These are phyloP conservation scores for Globisporangium yorkense DNA, from an alignment of 352 stramenopile genomes.

Conservation along the genomic window DNA sequence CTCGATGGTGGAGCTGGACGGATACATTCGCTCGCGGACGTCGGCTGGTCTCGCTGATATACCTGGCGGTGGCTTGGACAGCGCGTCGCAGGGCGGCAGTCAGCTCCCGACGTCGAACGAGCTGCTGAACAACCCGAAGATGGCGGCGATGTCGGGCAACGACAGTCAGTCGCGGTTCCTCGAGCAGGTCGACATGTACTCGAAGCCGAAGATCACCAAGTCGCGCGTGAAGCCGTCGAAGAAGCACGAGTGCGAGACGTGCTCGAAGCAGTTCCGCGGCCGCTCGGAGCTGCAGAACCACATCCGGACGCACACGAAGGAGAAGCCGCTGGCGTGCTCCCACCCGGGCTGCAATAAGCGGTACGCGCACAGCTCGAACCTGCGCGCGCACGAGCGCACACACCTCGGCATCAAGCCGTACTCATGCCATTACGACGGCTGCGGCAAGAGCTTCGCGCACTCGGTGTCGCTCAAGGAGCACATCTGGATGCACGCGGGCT, in stretches of 20 bases:
- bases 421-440: slow-evolving; percentile 87
- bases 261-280: slow-evolving; percentile 79
- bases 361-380: slow-evolving; percentile 88
- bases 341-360: slow-evolving; percentile 83
- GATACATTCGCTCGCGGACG: slow-evolving; percentile 74
- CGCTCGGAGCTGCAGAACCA: slow-evolving; percentile 85
- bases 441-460: slow-evolving; percentile 87
- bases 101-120: slow-evolving; percentile 6
- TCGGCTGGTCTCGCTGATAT: slow-evolving; percentile 25
- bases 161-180: slow-evolving; percentile 84
- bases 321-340: slow-evolving; percentile 87
- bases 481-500: slow-evolving; percentile 88
- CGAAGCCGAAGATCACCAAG: slow-evolving; percentile 83
- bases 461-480: slow-evolving; percentile 90
- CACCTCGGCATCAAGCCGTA: slow-evolving; percentile 89
- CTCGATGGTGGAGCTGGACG: slow-evolving; percentile 79
- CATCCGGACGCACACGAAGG: slow-evolving; percentile 86
- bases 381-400: slow-evolving; percentile 89
- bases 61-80: slow-evolving; percentile 4
- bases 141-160: slow-evolving; percentile 60
- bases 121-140: slow-evolving; percentile 61
- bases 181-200: slow-evolving; percentile 87
- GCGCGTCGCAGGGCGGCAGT: slow-evolving; percentile 4
- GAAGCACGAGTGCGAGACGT: slow-evolving; percentile 84
- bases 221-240: slow-evolving; percentile 83